phyloP scores from a whole-genome alignment of 352 stramenopile species.

The Globisporangium nunn region DNA sequence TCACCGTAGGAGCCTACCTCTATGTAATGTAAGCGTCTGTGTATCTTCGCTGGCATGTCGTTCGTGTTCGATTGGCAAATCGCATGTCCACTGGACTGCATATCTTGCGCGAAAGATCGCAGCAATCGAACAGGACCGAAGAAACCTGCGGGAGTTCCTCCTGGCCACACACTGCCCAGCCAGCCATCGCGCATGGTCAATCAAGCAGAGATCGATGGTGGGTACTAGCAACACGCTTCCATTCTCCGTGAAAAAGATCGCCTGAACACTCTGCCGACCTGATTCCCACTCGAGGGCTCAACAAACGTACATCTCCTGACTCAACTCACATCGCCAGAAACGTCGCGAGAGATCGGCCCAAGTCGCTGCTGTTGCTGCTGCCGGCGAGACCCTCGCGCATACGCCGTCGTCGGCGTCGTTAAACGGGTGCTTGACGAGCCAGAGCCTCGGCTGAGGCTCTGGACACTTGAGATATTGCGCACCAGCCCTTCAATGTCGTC shows the following conservation, averaged over 20 bases:
- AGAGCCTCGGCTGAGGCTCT: slow-evolving; percentile 1
- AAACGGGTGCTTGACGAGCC: too few relatives aligned
- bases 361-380: slow-evolving; percentile 9
- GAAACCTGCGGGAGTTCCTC: not conserved
- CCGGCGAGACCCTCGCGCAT: too few relatives aligned
- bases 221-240: too few relatives aligned
- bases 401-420: too few relatives aligned
- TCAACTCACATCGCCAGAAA: slow-evolving; percentile 19
- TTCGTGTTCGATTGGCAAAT: not conserved
- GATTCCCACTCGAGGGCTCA: not conserved
- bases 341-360: slow-evolving; percentile 35
- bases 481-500: slow-evolving; percentile 45
- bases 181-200: too few relatives aligned
- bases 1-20: not conserved
- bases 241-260: too few relatives aligned
- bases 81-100: too few relatives aligned
- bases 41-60: not conserved
- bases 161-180: too few relatives aligned
- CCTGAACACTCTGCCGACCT: too few relatives aligned
- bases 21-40: slow-evolving; percentile 1
- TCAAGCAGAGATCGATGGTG: too few relatives aligned
- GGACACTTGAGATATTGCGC: slow-evolving; percentile 16
- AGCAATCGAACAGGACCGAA: not conserved
- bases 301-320: not conserved
- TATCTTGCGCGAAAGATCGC: not conserved